Percentiles rank a stretch among this genome's conserved stretches.
Conservation (phyloP, 169 alveolate genomes). For the Babesia caballi region DNA sequence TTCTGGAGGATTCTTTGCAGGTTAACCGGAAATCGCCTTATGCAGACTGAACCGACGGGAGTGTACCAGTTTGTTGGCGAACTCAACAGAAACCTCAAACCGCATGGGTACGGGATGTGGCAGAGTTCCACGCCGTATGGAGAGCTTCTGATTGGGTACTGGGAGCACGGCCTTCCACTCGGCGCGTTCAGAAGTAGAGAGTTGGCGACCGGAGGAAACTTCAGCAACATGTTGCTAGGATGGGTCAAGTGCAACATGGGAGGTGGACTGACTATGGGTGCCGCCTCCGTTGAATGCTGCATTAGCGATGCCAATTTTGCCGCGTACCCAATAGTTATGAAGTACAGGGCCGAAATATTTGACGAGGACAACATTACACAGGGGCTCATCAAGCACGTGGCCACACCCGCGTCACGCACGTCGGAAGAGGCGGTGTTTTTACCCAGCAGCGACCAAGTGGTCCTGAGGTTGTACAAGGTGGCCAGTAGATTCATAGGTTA, state of each 20-base stretch:
- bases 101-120: constrained; percentile 90
- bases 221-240: constrained; percentile 77
- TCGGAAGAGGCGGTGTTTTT: background rate
- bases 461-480: constrained; percentile 23
- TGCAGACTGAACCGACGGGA: background rate
- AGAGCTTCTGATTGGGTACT: constrained; percentile 83
- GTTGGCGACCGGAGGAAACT: constrained; percentile 81
- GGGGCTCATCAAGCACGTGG: constrained; percentile 33
- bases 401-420: background rate
- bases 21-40: background rate
- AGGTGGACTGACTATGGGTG: constrained; percentile 71
- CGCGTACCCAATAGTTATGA: constrained; percentile 80
- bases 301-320: constrained; percentile 80
- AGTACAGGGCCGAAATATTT: constrained; percentile 61
- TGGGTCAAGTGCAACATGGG: constrained; percentile 70
- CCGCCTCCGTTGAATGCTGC: constrained; percentile 85
- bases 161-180: constrained; percentile 84
- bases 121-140: constrained; percentile 77
- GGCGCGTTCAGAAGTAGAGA: constrained; percentile 86
- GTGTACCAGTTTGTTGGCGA: constrained; percentile 81
- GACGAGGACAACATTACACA: constrained; percentile 19
- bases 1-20: background rate
- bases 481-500: constrained; percentile 41
- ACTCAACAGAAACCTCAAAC: constrained; percentile 74
- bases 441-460: background rate